Conservation (phyloP, 2,329 filamentous ascomycete genomes). For the Fusarium verticillioides region DNA sequence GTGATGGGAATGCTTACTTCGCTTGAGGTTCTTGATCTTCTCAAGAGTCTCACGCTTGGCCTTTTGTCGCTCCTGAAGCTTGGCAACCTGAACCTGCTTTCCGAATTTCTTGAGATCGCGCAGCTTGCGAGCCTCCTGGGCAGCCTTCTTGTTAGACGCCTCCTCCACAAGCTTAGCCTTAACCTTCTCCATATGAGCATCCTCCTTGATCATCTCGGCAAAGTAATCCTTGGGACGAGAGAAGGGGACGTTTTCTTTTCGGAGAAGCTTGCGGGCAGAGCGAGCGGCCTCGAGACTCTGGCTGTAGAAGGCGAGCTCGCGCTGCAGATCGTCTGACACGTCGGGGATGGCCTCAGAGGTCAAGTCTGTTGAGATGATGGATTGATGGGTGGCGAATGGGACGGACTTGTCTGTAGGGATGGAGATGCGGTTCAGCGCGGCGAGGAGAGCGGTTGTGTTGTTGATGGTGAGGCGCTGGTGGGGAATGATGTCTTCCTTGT, state of each 20-base stretch:
- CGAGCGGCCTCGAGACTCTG: slow-evolving; percentile 85
- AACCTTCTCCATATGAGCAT: slow-evolving; percentile 98
- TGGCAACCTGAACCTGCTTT: slow-evolving; percentile 96
- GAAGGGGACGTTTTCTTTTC: slow-evolving; percentile 86
- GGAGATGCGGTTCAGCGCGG: slow-evolving; percentile 80
- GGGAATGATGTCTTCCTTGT: slow-evolving; percentile 86
- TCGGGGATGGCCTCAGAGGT: slow-evolving; percentile 78
- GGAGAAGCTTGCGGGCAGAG: slow-evolving; percentile 77
- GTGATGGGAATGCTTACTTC: slow-evolving; percentile 73
- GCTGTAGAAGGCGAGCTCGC: slow-evolving; percentile 92
- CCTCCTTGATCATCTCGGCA: slow-evolving; percentile 98
- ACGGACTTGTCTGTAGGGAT: slow-evolving; percentile 74
- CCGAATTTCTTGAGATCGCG: slow-evolving; percentile 98
- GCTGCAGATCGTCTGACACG: slow-evolving; percentile 89
- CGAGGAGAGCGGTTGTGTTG: slow-evolving; percentile 87
- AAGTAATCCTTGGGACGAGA: slow-evolving; percentile 94
- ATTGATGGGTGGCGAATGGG: slow-evolving; percentile 86
- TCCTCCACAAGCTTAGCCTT: slow-evolving; percentile 93
- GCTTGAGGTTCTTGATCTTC: slow-evolving; percentile 94
- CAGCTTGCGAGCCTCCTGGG: slow-evolving; percentile 89
- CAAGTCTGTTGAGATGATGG: slow-evolving; percentile 73
- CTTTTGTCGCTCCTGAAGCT: slow-evolving; percentile 93
- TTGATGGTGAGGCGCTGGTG: slow-evolving; percentile 97
- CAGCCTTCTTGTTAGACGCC: slow-evolving; percentile 90
- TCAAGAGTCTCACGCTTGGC: slow-evolving; percentile 92